Conservation (phyloP, 169 alveolate genomes). For the Perkinsus chesapeaki region DNA sequence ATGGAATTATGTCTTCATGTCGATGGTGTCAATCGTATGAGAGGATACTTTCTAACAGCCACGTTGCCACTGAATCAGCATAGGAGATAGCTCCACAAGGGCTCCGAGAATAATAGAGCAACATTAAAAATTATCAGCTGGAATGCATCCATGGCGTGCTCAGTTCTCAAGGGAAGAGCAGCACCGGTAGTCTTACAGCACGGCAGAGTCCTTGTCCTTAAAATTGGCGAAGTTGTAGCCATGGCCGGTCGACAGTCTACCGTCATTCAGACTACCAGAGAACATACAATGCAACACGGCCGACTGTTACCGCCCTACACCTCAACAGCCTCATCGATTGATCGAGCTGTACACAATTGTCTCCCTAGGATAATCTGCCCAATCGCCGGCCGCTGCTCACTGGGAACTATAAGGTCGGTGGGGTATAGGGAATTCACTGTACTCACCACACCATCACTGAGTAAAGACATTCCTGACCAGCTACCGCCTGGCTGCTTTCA, state of each 20-base stretch:
- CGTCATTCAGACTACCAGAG: neutral
- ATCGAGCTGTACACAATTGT: neutral
- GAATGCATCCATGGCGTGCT: too few relatives aligned
- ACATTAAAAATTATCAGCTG: too few relatives aligned
- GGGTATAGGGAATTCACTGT: neutral
- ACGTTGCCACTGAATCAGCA: too few relatives aligned
- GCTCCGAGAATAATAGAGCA: too few relatives aligned
- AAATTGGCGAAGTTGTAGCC: neutral
- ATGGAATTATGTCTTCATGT: too few relatives aligned
- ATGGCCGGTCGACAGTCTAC: neutral
- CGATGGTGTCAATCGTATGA: too few relatives aligned
- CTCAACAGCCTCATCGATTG: neutral
- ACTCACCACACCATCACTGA: neutral
- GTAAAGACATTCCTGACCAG: too few relatives aligned
- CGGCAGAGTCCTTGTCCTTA: neutral
- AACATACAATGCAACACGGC: neutral
- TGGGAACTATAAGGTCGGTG: neutral
- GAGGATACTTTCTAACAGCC: too few relatives aligned
- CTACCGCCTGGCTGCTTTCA: neutral
- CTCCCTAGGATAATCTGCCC: neutral
- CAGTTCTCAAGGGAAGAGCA: too few relatives aligned
- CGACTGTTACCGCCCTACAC: neutral
- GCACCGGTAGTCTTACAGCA: neutral
- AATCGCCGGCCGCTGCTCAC: neutral
- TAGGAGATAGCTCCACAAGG: too few relatives aligned